Percentiles rank a stretch among this genome's conserved stretches.
These are phyloP conservation scores for Fusarium zealandicum DNA, from an alignment of 2,329 filamentous ascomycete species.

Conservation along the genomic window DNA sequence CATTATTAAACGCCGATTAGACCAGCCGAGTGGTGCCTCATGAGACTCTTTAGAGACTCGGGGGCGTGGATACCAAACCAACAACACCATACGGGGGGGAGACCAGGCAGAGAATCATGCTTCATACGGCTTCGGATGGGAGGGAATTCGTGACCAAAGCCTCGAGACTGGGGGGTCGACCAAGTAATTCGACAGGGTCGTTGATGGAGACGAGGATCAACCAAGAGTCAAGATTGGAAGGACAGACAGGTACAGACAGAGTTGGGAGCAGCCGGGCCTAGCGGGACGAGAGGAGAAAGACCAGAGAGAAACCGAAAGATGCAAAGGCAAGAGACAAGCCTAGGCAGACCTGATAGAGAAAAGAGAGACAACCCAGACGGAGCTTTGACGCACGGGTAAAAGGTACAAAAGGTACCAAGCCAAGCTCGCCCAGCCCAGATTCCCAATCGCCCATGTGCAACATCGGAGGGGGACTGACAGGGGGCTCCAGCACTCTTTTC, in stretches of 20 bases:
- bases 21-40: conserved; percentile 28
- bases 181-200: conserved; percentile 28
- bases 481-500: conserved; percentile 14
- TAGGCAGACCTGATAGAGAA: conserved; percentile 33
- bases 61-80: conserved; percentile 1
- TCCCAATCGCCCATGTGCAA: conserved; percentile 37
- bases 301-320: conserved; percentile 21
- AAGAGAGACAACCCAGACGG: conserved; percentile 10
- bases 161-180: conserved; percentile 23
- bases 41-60: conserved; percentile 17
- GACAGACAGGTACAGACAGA: no score
- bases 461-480: conserved; percentile 19
- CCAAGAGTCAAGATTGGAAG: conserved; percentile 18
- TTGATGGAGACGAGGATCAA: conserved; percentile 22
- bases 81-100: conserved; percentile 7
- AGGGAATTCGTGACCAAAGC: conserved; percentile 7
- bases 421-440: conserved; percentile 28
- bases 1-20: conserved; percentile 41
- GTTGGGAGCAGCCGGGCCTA: conserved; percentile 25
- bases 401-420: conserved; percentile 22
- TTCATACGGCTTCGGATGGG: conserved; percentile 22
- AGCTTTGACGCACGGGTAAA: conserved; percentile 24
- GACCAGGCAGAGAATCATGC: conserved; percentile 4
- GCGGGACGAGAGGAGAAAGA: conserved; percentile 18
- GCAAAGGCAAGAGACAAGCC: conserved; percentile 25